phyloP scores from a whole-genome alignment of 441 rosid genomes.

The Eruca vesicaria region DNA sequence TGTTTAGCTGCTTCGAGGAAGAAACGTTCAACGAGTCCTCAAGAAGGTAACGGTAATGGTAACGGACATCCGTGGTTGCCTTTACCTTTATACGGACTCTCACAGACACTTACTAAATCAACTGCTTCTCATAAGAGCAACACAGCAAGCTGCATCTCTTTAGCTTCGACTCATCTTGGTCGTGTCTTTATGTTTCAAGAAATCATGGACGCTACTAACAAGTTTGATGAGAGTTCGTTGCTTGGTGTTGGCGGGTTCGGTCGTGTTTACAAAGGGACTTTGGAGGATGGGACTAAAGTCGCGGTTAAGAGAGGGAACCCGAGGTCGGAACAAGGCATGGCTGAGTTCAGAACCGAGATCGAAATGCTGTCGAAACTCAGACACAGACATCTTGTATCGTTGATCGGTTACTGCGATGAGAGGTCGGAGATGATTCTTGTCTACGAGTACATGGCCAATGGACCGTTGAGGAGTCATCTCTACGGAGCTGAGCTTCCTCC shows the following conservation, averaged over 20 bases:
- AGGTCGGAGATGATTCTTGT: constrained; percentile 93
- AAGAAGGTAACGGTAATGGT: constrained; percentile 45
- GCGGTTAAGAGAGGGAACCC: constrained; percentile 98
- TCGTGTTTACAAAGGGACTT: constrained; percentile 84
- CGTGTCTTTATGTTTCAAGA: constrained; percentile 83
- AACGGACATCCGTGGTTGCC: constrained; percentile 69
- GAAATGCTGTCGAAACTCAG: constrained; percentile 97
- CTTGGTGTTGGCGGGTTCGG: constrained; percentile 99
- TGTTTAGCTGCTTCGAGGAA: constrained; percentile 38
- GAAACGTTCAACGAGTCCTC: constrained; percentile 31
- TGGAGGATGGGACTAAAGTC: constrained; percentile 82
- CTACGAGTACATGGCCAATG: constrained; percentile 97
- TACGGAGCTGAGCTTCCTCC: constrained; percentile 87
- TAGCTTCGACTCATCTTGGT: constrained; percentile 76
- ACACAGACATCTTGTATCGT: constrained; percentile 94
- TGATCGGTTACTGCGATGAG: constrained; percentile 96
- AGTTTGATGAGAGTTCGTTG: constrained; percentile 77
- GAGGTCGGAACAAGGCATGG: constrained; percentile 96
- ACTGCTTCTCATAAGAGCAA: constrained; percentile 84
- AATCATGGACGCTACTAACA: constrained; percentile 88
- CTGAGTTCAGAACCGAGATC: constrained; percentile 96
- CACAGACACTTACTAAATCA: constrained; percentile 83
- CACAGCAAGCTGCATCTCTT: constrained; percentile 79
- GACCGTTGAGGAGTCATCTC: constrained; percentile 92
- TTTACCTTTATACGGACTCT: constrained; percentile 85